phyloP scores from a whole-genome alignment of 164 flowering plant species.

The Piper longum region DNA sequence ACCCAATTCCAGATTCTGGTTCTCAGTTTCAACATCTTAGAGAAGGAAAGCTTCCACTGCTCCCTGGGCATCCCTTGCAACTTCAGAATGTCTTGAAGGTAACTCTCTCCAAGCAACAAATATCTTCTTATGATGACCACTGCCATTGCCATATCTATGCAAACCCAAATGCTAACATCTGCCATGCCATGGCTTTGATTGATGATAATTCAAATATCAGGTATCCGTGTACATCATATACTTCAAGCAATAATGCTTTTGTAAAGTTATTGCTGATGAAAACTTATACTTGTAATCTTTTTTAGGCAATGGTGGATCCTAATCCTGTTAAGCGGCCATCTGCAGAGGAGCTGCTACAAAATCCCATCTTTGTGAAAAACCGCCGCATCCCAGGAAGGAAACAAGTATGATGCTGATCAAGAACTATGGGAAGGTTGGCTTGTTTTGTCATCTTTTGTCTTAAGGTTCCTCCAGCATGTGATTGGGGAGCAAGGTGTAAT shows the following conservation, averaged over 20 bases:
- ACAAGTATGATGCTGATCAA: slow-evolving; percentile 1
- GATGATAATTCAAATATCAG: no score
- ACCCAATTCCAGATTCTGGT: slow-evolving; percentile 69
- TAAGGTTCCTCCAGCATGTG: background rate
- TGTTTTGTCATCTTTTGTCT: background rate
- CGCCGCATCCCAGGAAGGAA: slow-evolving; percentile 12
- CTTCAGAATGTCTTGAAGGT: slow-evolving; percentile 88
- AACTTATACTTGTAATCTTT: background rate
- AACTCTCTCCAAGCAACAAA: background rate
- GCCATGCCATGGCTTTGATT: no score
- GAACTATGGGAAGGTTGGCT: no score
- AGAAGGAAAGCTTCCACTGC: slow-evolving; percentile 75
- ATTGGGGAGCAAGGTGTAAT: background rate
- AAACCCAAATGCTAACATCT: no score
- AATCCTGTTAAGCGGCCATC: slow-evolving; percentile 83
- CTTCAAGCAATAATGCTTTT: no score
- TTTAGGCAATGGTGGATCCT: slow-evolving; percentile 82
- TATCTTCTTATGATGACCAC: background rate
- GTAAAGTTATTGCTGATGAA: no score
- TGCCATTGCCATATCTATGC: background rate
- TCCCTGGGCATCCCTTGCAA: slow-evolving; percentile 76
- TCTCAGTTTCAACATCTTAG: slow-evolving; percentile 43
- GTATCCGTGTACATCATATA: no score
- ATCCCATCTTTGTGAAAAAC: slow-evolving; percentile 45
- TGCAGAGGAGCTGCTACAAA: slow-evolving; percentile 52